A percentile compares a stretch with the other conserved stretches of the same genome.
Evolutionary conservation across 305 asterid genomes (phyloP).

Genomic region (Fraxinus angustifolia): DNA sequence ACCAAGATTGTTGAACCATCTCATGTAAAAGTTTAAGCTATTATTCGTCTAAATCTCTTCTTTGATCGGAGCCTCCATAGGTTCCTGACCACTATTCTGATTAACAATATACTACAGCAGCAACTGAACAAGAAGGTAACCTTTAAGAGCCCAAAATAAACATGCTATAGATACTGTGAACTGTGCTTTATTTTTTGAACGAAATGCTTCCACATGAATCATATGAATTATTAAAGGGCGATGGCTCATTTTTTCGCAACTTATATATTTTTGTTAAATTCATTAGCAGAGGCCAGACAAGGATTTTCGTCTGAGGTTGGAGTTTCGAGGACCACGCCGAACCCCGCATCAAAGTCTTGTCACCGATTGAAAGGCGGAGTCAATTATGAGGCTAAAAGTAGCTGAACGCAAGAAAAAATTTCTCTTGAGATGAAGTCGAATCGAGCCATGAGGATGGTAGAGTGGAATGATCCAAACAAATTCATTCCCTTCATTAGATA

Average conservation of each 20-base stretch:
- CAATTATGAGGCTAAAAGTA: slow-evolving; percentile 41
- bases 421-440: slow-evolving; percentile 62
- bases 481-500: background rate
- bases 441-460: background rate
- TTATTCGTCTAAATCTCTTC: too few relatives aligned
- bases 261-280: background rate
- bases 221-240: background rate
- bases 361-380: slow-evolving; percentile 35
- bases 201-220: slow-evolving; percentile 1
- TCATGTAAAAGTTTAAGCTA: too few relatives aligned
- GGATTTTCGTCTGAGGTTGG: slow-evolving; percentile 58
- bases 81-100: too few relatives aligned
- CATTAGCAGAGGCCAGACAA: slow-evolving; percentile 58
- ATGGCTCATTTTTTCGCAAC: background rate
- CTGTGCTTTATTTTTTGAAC: background rate
- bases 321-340: slow-evolving; percentile 34
- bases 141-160: background rate
- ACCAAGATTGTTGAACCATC: background rate
- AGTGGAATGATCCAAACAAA: background rate
- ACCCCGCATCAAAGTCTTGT: background rate
- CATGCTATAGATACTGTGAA: background rate
- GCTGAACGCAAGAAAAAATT: slow-evolving; percentile 85
- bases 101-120: background rate
- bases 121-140: background rate
- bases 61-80: too few relatives aligned